Conservation (phyloP, 225 moss, liverwort and hornwort genomes). For the Rhytidiadelphus loreus region DNA sequence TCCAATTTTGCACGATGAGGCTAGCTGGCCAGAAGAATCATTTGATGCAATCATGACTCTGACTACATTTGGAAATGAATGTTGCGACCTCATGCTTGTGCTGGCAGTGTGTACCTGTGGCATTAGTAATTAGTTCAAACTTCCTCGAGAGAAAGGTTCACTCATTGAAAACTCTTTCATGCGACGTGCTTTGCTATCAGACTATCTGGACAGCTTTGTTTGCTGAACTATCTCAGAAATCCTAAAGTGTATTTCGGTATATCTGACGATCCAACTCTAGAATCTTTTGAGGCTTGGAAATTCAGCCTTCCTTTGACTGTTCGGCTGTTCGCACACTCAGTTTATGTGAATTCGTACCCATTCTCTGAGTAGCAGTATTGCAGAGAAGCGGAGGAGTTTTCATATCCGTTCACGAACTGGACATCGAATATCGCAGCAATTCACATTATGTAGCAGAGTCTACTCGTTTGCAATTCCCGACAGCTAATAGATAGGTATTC, state of each 20-base stretch:
- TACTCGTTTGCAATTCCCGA: too few species aligned
- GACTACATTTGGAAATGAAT: background rate
- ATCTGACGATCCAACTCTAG: background rate
- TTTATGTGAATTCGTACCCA: too few species aligned
- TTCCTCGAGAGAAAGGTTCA: background rate
- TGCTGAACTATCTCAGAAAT: background rate
- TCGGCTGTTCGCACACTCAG: background rate
- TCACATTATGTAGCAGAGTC: background rate
- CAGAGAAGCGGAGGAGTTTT: background rate
- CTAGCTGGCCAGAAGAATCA: background rate
- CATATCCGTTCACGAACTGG: background rate
- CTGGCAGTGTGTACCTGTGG: background rate
- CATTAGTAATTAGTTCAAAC: background rate
- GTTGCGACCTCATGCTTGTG: too few species aligned
- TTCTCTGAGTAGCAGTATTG: background rate
- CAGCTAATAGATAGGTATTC: background rate
- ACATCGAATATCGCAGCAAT: background rate
- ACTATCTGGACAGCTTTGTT: background rate
- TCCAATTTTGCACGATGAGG: background rate
- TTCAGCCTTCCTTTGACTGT: background rate
- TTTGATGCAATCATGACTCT: background rate
- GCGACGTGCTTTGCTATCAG: background rate
- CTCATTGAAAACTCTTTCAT: background rate
- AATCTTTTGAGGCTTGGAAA: background rate
- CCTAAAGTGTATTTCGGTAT: background rate